Percentiles rank a stretch among this genome's conserved stretches.
phyloP scores from a whole-genome alignment of 495 filamentous ascomycete genomes.

The Barbatosphaeria neglecta region DNA sequence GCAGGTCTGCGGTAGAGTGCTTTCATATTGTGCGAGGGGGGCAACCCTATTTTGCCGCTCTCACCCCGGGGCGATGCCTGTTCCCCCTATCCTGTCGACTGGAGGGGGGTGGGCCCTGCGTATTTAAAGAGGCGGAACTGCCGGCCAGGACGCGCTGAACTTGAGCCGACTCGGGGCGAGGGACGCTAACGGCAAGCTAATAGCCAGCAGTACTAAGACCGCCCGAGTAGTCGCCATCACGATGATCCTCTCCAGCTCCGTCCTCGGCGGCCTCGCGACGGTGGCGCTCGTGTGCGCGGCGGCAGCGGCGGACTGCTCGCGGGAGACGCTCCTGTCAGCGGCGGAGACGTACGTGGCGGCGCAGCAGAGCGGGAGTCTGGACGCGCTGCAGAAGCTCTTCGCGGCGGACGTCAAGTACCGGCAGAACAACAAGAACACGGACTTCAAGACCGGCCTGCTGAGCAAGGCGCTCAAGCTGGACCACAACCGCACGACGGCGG shows the following conservation, averaged over 20 bases:
- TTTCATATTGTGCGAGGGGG: not conserved
- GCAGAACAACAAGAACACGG: constrained; percentile 14
- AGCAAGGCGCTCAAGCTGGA: constrained; percentile 2
- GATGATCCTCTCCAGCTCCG: not conserved
- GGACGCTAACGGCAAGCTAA: too few relatives aligned
- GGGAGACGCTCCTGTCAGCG: constrained; percentile 19
- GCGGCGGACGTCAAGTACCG: not conserved
- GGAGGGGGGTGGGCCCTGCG: not conserved
- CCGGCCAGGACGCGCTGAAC: too few relatives aligned
- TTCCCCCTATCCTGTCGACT: not conserved
- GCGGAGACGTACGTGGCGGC: constrained; percentile 15
- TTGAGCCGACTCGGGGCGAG: too few relatives aligned
- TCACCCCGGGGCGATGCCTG: not conserved
- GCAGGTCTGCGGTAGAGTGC: not conserved
- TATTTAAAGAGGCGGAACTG: not conserved
- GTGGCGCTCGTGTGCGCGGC: not conserved
- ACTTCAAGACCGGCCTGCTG: constrained; percentile 8
- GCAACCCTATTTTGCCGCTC: not conserved
- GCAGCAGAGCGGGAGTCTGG: constrained; percentile 3
- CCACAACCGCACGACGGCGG: constrained; percentile 4
- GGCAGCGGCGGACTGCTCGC: constrained; percentile 15
- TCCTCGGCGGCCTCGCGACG: not conserved
- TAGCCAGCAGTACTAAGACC: not conserved
- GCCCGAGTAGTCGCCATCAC: not conserved
- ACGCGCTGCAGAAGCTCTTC: constrained; percentile 2